These are phyloP conservation scores for Boechera divaricarpa DNA, from an alignment of 345 rosid species.

Conservation along the genomic window DNA sequence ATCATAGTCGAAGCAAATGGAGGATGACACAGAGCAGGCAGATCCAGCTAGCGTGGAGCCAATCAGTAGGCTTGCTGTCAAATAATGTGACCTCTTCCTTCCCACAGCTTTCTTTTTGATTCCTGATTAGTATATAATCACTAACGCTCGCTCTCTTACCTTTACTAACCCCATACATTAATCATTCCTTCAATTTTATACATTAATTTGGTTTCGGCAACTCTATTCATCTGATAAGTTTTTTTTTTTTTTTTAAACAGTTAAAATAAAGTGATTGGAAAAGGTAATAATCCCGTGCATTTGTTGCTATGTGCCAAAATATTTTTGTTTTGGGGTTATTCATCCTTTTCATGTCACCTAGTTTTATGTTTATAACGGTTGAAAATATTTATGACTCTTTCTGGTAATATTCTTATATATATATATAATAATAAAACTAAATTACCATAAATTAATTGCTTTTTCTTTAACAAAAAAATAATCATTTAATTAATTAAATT, in stretches of 20 bases:
- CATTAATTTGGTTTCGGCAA: not conserved
- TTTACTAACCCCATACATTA: too few species aligned
- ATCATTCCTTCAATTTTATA: not conserved
- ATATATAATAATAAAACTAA: too few species aligned
- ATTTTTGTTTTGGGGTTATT: conserved; percentile 12
- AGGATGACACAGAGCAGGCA: not conserved
- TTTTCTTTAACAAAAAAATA: too few species aligned
- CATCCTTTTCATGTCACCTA: conserved; percentile 30
- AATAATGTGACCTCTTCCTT: not conserved
- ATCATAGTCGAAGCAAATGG: not conserved
- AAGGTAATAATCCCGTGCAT: not conserved
- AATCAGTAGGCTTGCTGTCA: too few species aligned
- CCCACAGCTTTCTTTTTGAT: conserved; percentile 26
- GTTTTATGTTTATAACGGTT: not conserved
- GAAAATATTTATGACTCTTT: too few species aligned
- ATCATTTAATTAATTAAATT: too few species aligned
- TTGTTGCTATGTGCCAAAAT: conserved; percentile 10
- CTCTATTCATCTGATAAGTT: not conserved
- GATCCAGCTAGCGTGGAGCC: too few species aligned
- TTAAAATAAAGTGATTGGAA: not conserved
- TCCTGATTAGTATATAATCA: not conserved
- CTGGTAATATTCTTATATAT: too few species aligned
- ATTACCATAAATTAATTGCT: too few species aligned
- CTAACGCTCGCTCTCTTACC: too few species aligned
- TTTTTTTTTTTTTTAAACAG: too few species aligned